Evolutionary conservation across 83 land plant genomes (phyloP), one percentile per base, ranked within the genome.

Genomic region (Picea abies): DNA sequence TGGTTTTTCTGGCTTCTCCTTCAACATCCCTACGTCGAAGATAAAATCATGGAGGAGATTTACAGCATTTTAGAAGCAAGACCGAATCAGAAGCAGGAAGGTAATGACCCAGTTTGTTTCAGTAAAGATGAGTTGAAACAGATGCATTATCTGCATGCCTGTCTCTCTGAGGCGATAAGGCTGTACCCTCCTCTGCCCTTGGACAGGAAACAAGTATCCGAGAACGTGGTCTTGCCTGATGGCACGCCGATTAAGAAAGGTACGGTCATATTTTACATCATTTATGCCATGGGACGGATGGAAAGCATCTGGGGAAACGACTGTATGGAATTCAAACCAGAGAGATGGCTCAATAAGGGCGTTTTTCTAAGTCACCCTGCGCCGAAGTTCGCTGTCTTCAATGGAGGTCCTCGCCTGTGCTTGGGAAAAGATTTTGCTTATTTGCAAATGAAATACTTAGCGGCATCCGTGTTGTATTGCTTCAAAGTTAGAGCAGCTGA

Each of bases 1-100:
- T 97, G 97, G 99, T 93, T 97, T 80, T 97, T 97, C 88, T 93
- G 94, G 96, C 86, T 94, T 71, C 83, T 97, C 63, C 72, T 87
- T 2, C 64, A 62, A 67, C 84, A 97, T 81, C 94, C 93, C 23
- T 77, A 17, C n/a, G 92, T 92, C 23, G 97, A 97, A 77, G 83
- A 79, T 8, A 67, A 67, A 2, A 67, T 67, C 16, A 3, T 67
- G 4, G 17, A 67, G 12, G 39, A 67, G 16, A 68, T 93, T 16
- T 14, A 76, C 17, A 20, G 63, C 19, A 29, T 78, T 58, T 17
- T 81, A 72, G 44, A 37, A 1, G 72, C 4, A 22, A 82, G 86
- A 56, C 20, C 19, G 5, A 79, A 26, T 67, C 20, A 9, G 10
- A 26, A 67, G 2, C 9, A 14, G 15, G 9, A 41, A 41, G 44